Conservation (phyloP, 495 filamentous ascomycete species). For the Parachaetomium inaequale region DNA sequence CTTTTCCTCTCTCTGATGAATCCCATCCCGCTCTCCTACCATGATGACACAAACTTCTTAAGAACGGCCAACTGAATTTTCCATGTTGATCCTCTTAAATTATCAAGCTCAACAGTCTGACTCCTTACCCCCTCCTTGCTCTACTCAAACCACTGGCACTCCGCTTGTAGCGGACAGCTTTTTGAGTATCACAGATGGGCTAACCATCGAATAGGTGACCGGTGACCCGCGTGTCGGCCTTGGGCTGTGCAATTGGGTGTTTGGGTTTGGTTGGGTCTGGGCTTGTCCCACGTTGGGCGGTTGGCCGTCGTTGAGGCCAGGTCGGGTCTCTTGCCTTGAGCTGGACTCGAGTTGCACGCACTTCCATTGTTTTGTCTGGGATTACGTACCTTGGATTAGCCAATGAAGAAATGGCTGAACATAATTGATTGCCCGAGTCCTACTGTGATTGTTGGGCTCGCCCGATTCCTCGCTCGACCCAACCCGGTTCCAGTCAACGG, state of each 20-base stretch:
- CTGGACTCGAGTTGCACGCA: not conserved
- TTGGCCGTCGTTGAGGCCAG: not conserved
- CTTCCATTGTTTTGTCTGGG: not conserved
- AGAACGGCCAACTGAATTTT: conserved; percentile 58
- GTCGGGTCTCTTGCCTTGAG: not conserved
- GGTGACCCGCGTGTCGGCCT: not conserved
- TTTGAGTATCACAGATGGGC: conserved; percentile 16
- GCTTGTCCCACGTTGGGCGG: not conserved
- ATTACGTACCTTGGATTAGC: not conserved
- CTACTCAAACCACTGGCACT: not conserved
- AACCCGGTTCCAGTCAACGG: no score
- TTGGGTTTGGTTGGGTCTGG: no score
- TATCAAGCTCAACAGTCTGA: conserved; percentile 65
- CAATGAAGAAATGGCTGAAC: not conserved
- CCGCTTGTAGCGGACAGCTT: not conserved
- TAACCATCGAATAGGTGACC: conserved; percentile 25
- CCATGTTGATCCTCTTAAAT: conserved; percentile 50
- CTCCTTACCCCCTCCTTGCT: conserved; percentile 10
- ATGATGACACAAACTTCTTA: conserved; percentile 54
- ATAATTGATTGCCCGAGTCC: not conserved
- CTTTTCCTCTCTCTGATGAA: not conserved
- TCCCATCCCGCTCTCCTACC: conserved; percentile 7
- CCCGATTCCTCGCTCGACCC: no score
- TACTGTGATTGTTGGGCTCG: not conserved
- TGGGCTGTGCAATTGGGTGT: not conserved